Conservation (phyloP, 2,329 filamentous ascomycete species). For the Fusarium coicis region DNA sequence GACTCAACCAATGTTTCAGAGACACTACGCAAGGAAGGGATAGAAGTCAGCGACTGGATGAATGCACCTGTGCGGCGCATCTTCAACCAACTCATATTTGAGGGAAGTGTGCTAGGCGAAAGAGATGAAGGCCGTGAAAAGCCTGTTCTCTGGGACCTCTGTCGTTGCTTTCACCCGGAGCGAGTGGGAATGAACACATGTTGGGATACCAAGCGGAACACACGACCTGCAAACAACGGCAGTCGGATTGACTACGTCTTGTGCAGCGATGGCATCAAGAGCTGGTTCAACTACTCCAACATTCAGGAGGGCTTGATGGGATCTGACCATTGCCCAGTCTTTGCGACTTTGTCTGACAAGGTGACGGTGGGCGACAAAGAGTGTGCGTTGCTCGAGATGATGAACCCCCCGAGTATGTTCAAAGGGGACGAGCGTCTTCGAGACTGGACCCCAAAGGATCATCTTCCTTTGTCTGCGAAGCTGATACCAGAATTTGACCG, state of each 20-base stretch:
- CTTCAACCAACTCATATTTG: conserved; percentile 86
- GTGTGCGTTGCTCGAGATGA: conserved; percentile 72
- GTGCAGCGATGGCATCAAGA: conserved; percentile 80
- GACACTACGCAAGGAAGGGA: conserved; percentile 74
- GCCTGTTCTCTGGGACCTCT: conserved; percentile 84
- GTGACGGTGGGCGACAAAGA: conserved; percentile 63
- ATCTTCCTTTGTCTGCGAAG: conserved; percentile 81
- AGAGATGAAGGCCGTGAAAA: conserved; percentile 76
- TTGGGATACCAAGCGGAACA: conserved; percentile 95
- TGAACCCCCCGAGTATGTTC: conserved; percentile 83
- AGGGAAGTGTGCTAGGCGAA: conserved; percentile 73
- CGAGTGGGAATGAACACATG: conserved; percentile 94
- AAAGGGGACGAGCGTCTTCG: conserved; percentile 70
- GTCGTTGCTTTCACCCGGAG: conserved; percentile 81
- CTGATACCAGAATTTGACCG: conserved; percentile 89
- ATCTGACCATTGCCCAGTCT: conserved; percentile 97
- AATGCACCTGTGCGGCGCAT: conserved; percentile 77
- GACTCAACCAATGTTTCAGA: conserved; percentile 83
- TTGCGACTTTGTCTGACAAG: conserved; percentile 74
- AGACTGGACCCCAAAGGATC: conserved; percentile 73
- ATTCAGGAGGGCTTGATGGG: conserved; percentile 96
- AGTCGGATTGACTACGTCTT: conserved; percentile 94
- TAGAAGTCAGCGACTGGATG: conserved; percentile 77
- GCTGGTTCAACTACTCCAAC: conserved; percentile 82
- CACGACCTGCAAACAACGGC: conserved; percentile 94